Base-by-base conservation (phyloP, 805 yeast species). In the Wickerhamiella musiphila region DNA sequence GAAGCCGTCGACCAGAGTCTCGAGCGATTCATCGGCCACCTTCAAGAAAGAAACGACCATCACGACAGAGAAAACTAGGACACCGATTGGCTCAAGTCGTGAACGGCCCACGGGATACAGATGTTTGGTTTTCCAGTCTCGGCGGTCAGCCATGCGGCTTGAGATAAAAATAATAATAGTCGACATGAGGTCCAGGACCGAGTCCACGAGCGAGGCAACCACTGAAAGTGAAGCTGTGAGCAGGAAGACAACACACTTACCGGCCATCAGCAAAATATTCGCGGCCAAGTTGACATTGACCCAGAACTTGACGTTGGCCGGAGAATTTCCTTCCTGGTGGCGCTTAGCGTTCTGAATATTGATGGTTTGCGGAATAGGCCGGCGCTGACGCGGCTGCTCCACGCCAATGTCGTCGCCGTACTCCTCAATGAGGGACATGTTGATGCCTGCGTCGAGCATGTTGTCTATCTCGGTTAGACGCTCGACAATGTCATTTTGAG, bases 1-100 rank as follows among this genome's bases (percentile, higher is more conserved):
- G n/a, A n/a, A n/a, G 14, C 60, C 61, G 3, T 54, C 52, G n/a
- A 68, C 37, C 21, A 78, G 48, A 35, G 63, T 54, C 35, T 63
- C 59, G 18, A 66, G 43, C 1, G 86, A 64, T 46, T 73, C 78
- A 34, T 70, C 66, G 2, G 74, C 77, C 35, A 78, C 81, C 47
- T 77, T 83, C 29, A 73, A 45, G 38, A 78, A 78, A 3, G 84
- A 73, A 15, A 75, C 56, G 17, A 78, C 70, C 40, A 78, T 78
- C 23, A 78, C 60, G 24, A 77, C 61, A 1, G 82, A 73, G 46
- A 78, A 78, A 2, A 78, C 70, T 36, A 78, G 58, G 12, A 78
- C 76, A 0, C 92, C 90, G 35, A 78, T 61, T 1, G 92, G 92
- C 47, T 78, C 90, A 23, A 78, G 56, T 38, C 83, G 63, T 23